These are phyloP conservation scores for Aspergillus neotritici DNA, from an alignment of 2,329 filamentous ascomycete genomes.

Conservation along the genomic window DNA sequence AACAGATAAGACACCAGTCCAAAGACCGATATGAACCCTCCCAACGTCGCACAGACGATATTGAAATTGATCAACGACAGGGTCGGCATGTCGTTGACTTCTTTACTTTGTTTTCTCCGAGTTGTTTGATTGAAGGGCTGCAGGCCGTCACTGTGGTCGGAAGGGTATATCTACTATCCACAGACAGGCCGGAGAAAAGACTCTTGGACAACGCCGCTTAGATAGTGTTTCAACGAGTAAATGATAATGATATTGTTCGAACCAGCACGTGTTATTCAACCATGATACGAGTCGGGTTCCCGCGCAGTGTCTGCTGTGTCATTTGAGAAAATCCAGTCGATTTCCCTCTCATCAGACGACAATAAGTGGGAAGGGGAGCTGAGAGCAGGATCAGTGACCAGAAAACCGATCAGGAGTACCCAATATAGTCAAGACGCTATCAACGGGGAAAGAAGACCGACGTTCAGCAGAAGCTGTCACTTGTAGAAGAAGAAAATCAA, in stretches of 20 bases:
- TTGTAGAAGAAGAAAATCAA: neutral
- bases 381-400: no score
- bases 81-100: slow-evolving; percentile 49
- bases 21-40: slow-evolving; percentile 85
- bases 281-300: slow-evolving; percentile 21
- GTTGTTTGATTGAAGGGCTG: slow-evolving; percentile 1
- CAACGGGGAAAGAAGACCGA: no score
- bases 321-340: slow-evolving; percentile 8
- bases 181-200: no score
- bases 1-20: slow-evolving; percentile 82
- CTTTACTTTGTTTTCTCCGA: neutral
- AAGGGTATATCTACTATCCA: neutral
- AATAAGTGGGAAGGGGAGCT: no score
- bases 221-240: neutral
- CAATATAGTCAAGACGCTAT: no score
- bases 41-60: slow-evolving; percentile 71
- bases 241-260: neutral
- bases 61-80: slow-evolving; percentile 72
- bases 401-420: no score
- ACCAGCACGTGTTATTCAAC: slow-evolving; percentile 36
- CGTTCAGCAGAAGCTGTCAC: neutral
- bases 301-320: slow-evolving; percentile 9
- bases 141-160: neutral
- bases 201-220: neutral
- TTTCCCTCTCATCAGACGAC: no score